A percentile compares a stretch with the other conserved stretches of the same genome.
Evolutionary conservation across 495 filamentous ascomycete species (phyloP).

Genomic region (Tuber microsphaerosporum): DNA sequence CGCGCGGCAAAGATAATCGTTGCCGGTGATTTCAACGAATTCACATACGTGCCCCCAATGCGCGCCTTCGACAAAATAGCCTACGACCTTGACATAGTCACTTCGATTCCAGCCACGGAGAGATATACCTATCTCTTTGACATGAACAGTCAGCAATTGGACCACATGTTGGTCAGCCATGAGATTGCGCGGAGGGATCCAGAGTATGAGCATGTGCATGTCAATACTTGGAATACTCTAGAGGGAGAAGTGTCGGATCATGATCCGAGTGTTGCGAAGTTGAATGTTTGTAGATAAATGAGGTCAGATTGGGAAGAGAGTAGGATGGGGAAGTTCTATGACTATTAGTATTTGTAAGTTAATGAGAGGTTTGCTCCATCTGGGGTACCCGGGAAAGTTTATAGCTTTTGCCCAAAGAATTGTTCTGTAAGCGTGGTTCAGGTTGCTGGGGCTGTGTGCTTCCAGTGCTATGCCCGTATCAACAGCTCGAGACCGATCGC

Average conservation of each 20-base stretch:
- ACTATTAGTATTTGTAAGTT: neutral
- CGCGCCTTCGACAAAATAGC: conserved; percentile 45
- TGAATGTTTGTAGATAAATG: conserved; percentile 48
- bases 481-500: neutral
- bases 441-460: neutral
- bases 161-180: conserved; percentile 55
- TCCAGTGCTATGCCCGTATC: neutral
- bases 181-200: conserved; percentile 37
- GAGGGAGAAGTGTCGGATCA: conserved; percentile 52
- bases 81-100: conserved; percentile 51
- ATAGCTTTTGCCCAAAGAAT: neutral
- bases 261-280: conserved; percentile 53
- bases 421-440: neutral
- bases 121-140: conserved; percentile 57
- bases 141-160: conserved; percentile 52
- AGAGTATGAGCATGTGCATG: conserved; percentile 56
- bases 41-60: conserved; percentile 51
- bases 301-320: neutral
- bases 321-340: neutral
- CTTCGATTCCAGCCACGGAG: conserved; percentile 46
- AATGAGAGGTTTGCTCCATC: too few species aligned
- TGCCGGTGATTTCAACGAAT: conserved; percentile 61
- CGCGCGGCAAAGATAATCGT: conserved; percentile 47
- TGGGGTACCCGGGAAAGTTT: too few species aligned
- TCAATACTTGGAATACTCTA: conserved; percentile 53